These are phyloP conservation scores for Xylaria sp. DNA, from an alignment of 2,329 filamentous ascomycete genomes.

Conservation along the genomic window DNA sequence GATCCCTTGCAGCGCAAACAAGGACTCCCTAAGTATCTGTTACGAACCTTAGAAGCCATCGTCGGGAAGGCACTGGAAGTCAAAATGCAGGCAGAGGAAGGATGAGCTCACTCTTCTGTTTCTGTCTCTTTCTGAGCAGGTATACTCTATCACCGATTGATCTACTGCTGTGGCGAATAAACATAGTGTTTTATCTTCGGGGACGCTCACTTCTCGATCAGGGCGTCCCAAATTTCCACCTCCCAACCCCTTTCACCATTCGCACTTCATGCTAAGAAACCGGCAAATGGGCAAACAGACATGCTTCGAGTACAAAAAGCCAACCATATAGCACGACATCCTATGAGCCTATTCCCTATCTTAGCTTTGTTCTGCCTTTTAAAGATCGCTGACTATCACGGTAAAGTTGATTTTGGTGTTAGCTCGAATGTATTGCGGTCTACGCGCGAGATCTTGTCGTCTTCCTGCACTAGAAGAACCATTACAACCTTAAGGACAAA, in stretches of 20 bases:
- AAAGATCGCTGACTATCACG: background rate
- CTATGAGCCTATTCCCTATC: background rate
- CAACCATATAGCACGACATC: too few relatives aligned
- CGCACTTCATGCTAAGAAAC: background rate
- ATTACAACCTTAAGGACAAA: background rate
- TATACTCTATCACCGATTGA: background rate
- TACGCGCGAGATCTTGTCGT: background rate
- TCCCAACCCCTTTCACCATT: too few relatives aligned
- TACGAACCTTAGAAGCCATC: too few relatives aligned
- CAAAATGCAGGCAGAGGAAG: background rate
- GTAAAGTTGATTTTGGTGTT: background rate
- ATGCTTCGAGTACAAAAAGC: too few relatives aligned
- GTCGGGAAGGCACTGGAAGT: too few relatives aligned
- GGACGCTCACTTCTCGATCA: background rate
- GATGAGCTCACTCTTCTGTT: background rate
- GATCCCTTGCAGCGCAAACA: too few relatives aligned
- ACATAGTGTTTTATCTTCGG: background rate
- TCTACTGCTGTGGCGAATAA: background rate
- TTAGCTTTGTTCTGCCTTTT: background rate
- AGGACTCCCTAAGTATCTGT: too few relatives aligned
- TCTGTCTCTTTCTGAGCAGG: background rate
- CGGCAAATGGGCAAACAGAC: too few relatives aligned
- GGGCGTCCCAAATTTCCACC: too few relatives aligned
- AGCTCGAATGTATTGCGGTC: background rate
- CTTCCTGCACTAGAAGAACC: background rate